Conservation (phyloP, 441 rosid species). For the Jatropha multifida region DNA sequence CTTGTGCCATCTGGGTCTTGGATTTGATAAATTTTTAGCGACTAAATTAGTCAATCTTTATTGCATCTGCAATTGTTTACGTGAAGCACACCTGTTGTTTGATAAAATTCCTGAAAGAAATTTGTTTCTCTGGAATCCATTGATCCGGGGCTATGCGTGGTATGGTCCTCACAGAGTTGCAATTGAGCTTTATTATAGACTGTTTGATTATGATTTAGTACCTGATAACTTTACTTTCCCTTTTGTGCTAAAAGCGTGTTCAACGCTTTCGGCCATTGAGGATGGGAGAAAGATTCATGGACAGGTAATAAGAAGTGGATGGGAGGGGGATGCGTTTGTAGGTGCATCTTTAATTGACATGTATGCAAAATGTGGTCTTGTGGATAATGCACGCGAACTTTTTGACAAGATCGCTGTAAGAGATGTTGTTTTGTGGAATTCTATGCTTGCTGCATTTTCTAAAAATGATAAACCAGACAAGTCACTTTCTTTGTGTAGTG, state of each 20-base stretch:
- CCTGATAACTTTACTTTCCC: constrained; percentile 61
- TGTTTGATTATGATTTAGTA: constrained; percentile 25
- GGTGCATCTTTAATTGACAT: constrained; percentile 59
- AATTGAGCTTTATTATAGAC: constrained; percentile 27
- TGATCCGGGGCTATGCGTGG: constrained; percentile 40
- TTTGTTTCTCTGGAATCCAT: constrained; percentile 40
- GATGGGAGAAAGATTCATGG: constrained; percentile 62
- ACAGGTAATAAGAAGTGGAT: constrained; percentile 57
- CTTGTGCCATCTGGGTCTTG: constrained; percentile 25
- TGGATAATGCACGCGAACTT: constrained; percentile 47
- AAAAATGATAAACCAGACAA: constrained; percentile 61
- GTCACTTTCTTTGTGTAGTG: constrained; percentile 45
- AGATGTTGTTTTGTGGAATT: constrained; percentile 64
- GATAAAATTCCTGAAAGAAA: constrained; percentile 35
- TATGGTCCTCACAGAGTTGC: constrained; percentile 37
- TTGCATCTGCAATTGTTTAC: constrained; percentile 28
- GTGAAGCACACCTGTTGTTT: constrained; percentile 33
- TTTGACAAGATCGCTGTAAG: constrained; percentile 60
- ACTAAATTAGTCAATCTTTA: constrained; percentile 33
- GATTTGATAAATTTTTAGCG: constrained; percentile 17
- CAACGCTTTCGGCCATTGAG: constrained; percentile 32
- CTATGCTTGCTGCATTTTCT: constrained; percentile 57
- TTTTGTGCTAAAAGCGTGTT: constrained; percentile 60
- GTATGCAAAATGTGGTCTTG: constrained; percentile 50
- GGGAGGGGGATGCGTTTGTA: constrained; percentile 50